Evolutionary conservation across 2,329 filamentous ascomycete genomes (phyloP), one percentile per base, ranked within the genome.

Genomic region (Trichoderma brevicompactum): DNA sequence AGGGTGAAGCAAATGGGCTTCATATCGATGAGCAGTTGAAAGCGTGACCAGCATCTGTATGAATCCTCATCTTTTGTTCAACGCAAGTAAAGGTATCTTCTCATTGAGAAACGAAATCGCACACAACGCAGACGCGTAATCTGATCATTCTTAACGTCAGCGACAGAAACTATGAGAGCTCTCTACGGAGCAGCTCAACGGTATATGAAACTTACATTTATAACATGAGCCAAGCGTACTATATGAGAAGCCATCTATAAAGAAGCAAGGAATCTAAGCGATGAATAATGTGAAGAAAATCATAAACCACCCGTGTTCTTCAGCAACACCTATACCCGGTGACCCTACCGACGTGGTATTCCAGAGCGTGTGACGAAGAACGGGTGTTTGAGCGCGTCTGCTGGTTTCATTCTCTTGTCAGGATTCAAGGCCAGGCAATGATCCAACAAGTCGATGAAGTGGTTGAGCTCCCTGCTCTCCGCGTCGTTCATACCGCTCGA

Each of bases 401-500:
- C 82, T 0, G 95, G 92, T 53, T 91, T 94, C 72, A 95, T 91
- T 68, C 95, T 87, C 82, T 96, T 96, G 76, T 97, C 94, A 0
- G 94, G 92, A 74, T 98, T 97, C 69, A 98, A 84, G 66, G 89
- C 88, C 69, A 99, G 82, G 75, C 94, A 98, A 64, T 91, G 89
- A 74, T 97, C 94, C 65, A 99, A 80, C 55, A 99, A 80, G 77
- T 98, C 94, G 70, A 92, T 84, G 77, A 99, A 97, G 61, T 90
- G 83, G 66, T 90, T 89, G 68, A 97, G 80, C 72, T 97, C 92
- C 75, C 89, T 90, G 44, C 85, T 81, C 76, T 95, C 92, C 9
- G 82, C 81, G 68, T 94, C 90, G 56, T 83, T 87, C 82, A 96
- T 89, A 59, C 88, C 90, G 64, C 86, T 87, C 6, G 89, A 89